Percentiles rank a stretch among this genome's conserved stretches.
Conservation (phyloP, 2,329 filamentous ascomycete genomes). For the Colletotrichum sojae region DNA sequence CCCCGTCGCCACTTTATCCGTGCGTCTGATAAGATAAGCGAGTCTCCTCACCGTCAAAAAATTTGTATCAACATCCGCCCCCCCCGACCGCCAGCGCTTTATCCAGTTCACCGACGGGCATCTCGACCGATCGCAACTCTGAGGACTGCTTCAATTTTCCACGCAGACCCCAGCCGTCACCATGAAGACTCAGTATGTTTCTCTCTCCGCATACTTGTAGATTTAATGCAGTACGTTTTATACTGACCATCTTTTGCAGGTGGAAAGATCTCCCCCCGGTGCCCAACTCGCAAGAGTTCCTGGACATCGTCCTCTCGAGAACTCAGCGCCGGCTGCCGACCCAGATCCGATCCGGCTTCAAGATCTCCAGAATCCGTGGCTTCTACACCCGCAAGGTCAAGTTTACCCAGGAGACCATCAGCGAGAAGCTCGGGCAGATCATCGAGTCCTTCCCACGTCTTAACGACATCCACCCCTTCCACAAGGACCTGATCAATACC, state of each 20-base stretch:
- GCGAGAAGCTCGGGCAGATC: slow-evolving; percentile 91
- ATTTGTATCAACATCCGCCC: slow-evolving; percentile 37
- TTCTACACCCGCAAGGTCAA: slow-evolving; percentile 83
- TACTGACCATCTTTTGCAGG: slow-evolving; percentile 27
- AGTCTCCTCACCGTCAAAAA: slow-evolving; percentile 40
- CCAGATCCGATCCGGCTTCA: slow-evolving; percentile 95
- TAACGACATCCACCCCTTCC: slow-evolving; percentile 96
- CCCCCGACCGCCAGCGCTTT: slow-evolving; percentile 24
- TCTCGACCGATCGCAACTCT: slow-evolving; percentile 38
- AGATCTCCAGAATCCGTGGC: slow-evolving; percentile 81
- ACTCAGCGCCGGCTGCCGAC: slow-evolving; percentile 95
- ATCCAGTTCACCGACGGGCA: slow-evolving; percentile 29
- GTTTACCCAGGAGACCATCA: slow-evolving; percentile 96
- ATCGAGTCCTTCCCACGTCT: slow-evolving; percentile 94
- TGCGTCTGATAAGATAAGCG: slow-evolving; percentile 46
- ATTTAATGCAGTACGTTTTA: not conserved
- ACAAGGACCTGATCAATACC: slow-evolving; percentile 89
- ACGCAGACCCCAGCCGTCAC: slow-evolving; percentile 37
- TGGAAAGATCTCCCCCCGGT: slow-evolving; percentile 89
- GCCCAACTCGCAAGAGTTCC: slow-evolving; percentile 93
- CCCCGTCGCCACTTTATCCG: slow-evolving; percentile 3
- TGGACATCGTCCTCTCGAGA: slow-evolving; percentile 95
- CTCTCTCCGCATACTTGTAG: no score
- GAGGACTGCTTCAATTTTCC: slow-evolving; percentile 36
- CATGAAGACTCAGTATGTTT: slow-evolving; percentile 42